Percentiles rank a stretch among this genome's conserved stretches.
phyloP scores from a whole-genome alignment of 2,329 filamentous ascomycete genomes.

The Achaetomium macrosporum region DNA sequence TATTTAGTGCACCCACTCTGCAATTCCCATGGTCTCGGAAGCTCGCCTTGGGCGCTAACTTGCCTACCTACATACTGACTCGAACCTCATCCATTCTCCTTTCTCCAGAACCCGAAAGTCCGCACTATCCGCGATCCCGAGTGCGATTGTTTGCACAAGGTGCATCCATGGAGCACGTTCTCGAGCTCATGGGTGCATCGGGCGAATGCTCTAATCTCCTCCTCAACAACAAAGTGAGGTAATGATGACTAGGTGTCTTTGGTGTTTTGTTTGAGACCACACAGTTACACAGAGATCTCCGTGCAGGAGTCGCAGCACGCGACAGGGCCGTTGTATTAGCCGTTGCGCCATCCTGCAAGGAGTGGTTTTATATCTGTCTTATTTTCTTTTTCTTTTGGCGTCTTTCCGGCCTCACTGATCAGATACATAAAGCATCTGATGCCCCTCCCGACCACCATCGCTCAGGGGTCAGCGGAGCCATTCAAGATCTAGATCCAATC shows the following conservation, averaged over 20 bases:
- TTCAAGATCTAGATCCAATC: neutral
- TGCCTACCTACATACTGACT: neutral
- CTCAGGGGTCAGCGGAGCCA: neutral
- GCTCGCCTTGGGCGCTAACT: slow-evolving; percentile 13
- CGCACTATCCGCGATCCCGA: neutral
- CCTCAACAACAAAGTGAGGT: neutral
- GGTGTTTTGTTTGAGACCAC: slow-evolving; percentile 1
- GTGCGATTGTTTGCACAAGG: neutral
- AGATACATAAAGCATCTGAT: slow-evolving; percentile 13
- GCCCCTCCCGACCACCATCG: slow-evolving; percentile 2
- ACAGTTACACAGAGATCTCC: slow-evolving; percentile 11
- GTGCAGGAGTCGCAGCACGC: slow-evolving; percentile 2
- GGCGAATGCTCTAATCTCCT: neutral
- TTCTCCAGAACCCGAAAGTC: neutral
- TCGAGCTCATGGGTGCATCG: neutral
- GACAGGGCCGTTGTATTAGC: slow-evolving; percentile 4
- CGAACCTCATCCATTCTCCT: slow-evolving; percentile 4
- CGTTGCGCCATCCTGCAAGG: neutral
- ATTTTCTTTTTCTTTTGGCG: neutral
- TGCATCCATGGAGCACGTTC: neutral
- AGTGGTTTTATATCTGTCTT: neutral
- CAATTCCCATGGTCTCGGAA: slow-evolving; percentile 22
- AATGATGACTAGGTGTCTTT: neutral
- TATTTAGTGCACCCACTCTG: slow-evolving; percentile 13
- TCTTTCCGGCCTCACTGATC: neutral